These are phyloP conservation scores for Suhomyces kilbournensis DNA, from an alignment of 805 yeast species.

Conservation along the genomic window DNA sequence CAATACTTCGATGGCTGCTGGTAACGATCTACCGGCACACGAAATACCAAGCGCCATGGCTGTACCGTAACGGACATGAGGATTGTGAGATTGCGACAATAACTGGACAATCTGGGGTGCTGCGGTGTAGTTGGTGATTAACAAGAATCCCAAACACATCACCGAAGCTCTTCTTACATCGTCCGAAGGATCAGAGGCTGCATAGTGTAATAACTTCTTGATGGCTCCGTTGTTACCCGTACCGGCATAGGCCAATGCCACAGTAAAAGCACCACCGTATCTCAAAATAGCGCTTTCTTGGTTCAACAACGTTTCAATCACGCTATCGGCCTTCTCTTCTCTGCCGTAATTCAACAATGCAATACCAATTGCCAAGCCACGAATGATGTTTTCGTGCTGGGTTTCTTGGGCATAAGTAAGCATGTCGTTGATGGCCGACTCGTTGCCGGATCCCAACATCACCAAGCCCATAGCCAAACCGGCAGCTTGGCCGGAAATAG, in stretches of 20 bases:
- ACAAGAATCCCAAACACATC: slow-evolving; percentile 83
- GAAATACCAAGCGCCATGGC: slow-evolving; percentile 96
- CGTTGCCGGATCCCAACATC: slow-evolving; percentile 86
- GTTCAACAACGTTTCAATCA: slow-evolving; percentile 61
- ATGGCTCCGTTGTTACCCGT: slow-evolving; percentile 90
- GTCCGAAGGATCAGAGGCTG: slow-evolving; percentile 95
- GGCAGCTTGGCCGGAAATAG: slow-evolving; percentile 94
- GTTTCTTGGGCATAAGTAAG: slow-evolving; percentile 89
- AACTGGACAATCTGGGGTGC: slow-evolving; percentile 94
- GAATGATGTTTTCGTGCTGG: slow-evolving; percentile 89
- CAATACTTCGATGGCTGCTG: slow-evolving; percentile 85
- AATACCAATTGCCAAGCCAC: slow-evolving; percentile 89
- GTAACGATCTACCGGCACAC: slow-evolving; percentile 90
- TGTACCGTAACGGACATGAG: slow-evolving; percentile 97
- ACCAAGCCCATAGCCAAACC: slow-evolving; percentile 94
- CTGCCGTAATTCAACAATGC: slow-evolving; percentile 84
- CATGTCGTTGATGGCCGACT: slow-evolving; percentile 72
- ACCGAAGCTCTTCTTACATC: slow-evolving; percentile 97
- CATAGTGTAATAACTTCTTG: slow-evolving; percentile 80
- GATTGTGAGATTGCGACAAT: slow-evolving; percentile 90
- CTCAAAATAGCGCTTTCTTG: slow-evolving; percentile 83
- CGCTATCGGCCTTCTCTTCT: slow-evolving; percentile 73
- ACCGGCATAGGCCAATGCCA: slow-evolving; percentile 95
- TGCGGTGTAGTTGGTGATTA: slow-evolving; percentile 85
- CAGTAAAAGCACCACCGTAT: slow-evolving; percentile 93